phyloP scores from a whole-genome alignment of 2,329 filamentous ascomycete species.

The Fusarium continuum region DNA sequence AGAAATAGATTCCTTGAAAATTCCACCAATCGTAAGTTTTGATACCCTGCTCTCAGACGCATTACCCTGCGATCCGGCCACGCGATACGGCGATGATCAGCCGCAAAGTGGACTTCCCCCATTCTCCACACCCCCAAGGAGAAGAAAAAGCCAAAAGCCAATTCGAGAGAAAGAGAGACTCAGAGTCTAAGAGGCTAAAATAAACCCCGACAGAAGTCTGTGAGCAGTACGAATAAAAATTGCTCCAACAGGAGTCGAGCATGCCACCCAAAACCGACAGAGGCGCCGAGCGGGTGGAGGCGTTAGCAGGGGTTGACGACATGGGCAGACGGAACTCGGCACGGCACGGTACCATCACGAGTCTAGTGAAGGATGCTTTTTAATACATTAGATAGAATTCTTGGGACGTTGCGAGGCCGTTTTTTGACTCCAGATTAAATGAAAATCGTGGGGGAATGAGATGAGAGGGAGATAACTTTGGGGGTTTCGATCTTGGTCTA shows the following conservation, averaged over 20 bases:
- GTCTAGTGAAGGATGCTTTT: conserved; percentile 10
- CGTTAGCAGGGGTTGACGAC: conserved; percentile 11
- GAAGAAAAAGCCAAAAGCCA: too few relatives aligned
- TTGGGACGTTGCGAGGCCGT: too few relatives aligned
- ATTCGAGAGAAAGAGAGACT: background rate
- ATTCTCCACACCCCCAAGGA: conserved; percentile 31
- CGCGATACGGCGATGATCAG: conserved; percentile 17
- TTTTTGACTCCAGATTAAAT: background rate
- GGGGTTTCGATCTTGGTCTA: conserved; percentile 14
- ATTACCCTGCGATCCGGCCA: conserved; percentile 8
- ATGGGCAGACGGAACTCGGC: conserved; percentile 36
- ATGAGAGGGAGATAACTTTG: conserved; percentile 9
- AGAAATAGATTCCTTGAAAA: background rate
- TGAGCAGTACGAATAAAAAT: background rate
- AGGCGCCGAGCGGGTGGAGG: conserved; percentile 32
- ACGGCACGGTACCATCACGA: conserved; percentile 17
- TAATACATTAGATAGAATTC: conserved; percentile 8
- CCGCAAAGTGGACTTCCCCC: conserved; percentile 17
- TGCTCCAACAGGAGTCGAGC: conserved; percentile 12
- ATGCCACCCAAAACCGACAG: conserved; percentile 27
- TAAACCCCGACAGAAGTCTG: too few relatives aligned
- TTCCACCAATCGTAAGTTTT: conserved; percentile 26
- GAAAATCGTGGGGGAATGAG: conserved; percentile 26
- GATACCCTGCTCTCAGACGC: background rate
- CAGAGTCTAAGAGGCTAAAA: background rate